Evolutionary conservation across 306 rosid species (phyloP), one percentile per base, ranked within the genome.

Genomic region (Trifolium fragiferum): DNA sequence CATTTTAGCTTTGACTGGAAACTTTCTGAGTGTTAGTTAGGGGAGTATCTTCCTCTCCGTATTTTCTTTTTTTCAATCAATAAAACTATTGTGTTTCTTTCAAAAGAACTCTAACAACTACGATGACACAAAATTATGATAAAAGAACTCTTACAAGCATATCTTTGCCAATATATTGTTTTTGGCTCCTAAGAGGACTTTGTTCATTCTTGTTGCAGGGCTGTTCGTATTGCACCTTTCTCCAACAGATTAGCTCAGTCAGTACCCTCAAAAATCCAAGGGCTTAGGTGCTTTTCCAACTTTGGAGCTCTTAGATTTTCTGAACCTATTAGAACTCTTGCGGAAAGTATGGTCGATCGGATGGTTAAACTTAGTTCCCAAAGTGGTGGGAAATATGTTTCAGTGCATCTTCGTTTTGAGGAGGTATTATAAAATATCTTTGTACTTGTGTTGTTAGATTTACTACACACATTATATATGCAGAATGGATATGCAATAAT

Each of bases 371-470:
- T 76, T 68, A 94, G 95, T 85, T 82, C 89, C 85, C 86, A 88
- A 21, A 90, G 93, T 67, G 89, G 86, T 40, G 96, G 98, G 46
- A 90, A 88, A 86, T 94, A 94, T 61, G 92, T 91, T 74, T 94
- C 98, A 8, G 97, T 94, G 72, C 98, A 94, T 85, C 97, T 94
- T 75, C 93, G 98, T 19, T 94, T 94, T 81, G 98, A 94, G 84
- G 98, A 93, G 98, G 97, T 93, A 16, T 72, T 71, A 15, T 61
- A 38, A 78, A 68, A 55, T 70, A 58, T 72, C 44, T 82, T 27
- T 54, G 65, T 68, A 66, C 67, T 66, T 55, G 60, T 23, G 12
- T 15, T 27, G 57, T 71, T 50, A 7, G 54, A 19, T 58, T 75
- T 46, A 32, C 68, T 8, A 67, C 81, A 61, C 74, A 18, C 75